phyloP scores from a whole-genome alignment of 2,329 filamentous ascomycete genomes.

The Apiospora phragmitis region DNA sequence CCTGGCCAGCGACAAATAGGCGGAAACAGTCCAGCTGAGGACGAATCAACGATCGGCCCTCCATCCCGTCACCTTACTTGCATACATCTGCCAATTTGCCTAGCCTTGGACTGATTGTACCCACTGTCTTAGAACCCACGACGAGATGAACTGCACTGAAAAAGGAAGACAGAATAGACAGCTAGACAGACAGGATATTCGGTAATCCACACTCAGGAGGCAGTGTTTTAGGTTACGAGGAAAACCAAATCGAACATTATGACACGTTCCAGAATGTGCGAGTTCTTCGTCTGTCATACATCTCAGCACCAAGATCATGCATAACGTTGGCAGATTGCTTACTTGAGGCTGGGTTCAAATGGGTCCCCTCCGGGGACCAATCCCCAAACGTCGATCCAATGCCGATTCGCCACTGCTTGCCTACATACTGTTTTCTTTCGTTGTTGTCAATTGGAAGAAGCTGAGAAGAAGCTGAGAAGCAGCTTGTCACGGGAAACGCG shows the following conservation, averaged over 20 bases:
- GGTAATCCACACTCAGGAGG: not conserved
- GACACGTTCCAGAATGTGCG: not conserved
- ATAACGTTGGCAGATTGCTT: constrained; percentile 32
- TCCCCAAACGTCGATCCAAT: not conserved
- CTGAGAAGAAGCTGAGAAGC: constrained; percentile 4
- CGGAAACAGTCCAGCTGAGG: not conserved
- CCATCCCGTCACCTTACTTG: not conserved
- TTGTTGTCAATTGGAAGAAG: not conserved
- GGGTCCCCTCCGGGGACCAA: not conserved
- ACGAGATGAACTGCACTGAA: not conserved
- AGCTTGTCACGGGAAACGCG: not conserved
- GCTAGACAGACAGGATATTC: not conserved
- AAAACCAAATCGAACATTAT: not conserved
- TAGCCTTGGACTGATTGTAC: not conserved
- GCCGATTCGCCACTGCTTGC: not conserved
- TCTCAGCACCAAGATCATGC: constrained; percentile 31
- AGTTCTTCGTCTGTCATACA: not conserved
- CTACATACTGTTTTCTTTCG: not conserved
- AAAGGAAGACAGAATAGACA: not conserved
- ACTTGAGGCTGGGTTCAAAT: not conserved
- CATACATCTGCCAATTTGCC: not conserved
- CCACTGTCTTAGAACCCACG: not conserved
- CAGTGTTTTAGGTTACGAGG: not conserved
- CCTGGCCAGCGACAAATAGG: not conserved
- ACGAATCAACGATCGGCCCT: not conserved